Evolutionary conservation across 1,284 basidiomycete genomes (phyloP), one percentile per base, ranked within the genome.

Genomic region (Ganoderma leucocontextum): DNA sequence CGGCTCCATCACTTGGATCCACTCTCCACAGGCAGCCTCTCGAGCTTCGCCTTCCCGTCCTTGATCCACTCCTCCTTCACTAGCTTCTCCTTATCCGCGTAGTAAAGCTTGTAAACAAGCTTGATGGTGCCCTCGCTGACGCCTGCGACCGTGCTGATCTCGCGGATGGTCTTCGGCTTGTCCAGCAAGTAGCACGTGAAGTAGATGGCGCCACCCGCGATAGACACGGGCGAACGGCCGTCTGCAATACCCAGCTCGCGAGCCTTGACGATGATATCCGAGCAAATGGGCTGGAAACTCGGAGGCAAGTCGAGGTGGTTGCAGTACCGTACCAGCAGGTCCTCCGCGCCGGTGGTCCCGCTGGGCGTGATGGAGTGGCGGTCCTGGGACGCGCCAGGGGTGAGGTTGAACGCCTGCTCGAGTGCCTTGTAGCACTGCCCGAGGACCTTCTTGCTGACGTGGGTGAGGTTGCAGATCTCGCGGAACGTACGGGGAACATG

Each of bases 91-190:
- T 82, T 90, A 58, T 90, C 89, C 12, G 80, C 79, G 75, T 88
- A 92, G 77, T 94, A 93, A 73, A 92, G 77, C 70, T 88, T 83
- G 78, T 95, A 95, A 69, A 95, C 92, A 80, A 96, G 82, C 82
- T 96, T 96, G 79, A 99, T 97, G 62, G 97, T 99, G 63, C 95
- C 93, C 77, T 99, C 97, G 77, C 95, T 96, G n/a, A 99, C 96
- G 10, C 95, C 95, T 0, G 96, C 96, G n/a, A 98, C 94, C n/a
- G 86, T 82, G 72, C 93, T 93, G 77, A 99, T 97, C 75, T 97
- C 95, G 80, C 91, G 91, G 58, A 93, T 88, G 29, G 90, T 87
- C 79, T 94, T 94, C 39, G 84, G 77, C 72, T 90, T 89, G 66
- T 91, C 94, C 74, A 96, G 86, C 58, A 99, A 80, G 74, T 92